phyloP scores from a whole-genome alignment of 306 rosid species.

The Begonia loranthoides region DNA sequence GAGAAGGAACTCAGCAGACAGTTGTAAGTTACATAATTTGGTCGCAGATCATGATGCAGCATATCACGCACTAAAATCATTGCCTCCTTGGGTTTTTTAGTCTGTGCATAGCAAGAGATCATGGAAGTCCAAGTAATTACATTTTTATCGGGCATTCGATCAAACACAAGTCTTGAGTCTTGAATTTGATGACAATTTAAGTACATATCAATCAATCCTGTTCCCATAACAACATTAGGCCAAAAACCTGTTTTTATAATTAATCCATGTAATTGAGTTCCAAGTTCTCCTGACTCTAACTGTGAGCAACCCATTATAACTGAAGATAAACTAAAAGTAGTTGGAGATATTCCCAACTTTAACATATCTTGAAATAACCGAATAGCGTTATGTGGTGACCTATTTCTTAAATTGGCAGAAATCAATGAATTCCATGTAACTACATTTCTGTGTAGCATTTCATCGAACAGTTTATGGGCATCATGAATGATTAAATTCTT shows the following conservation, averaged over 20 bases:
- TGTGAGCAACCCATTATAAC: conserved; percentile 29
- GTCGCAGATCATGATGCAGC: conserved; percentile 19
- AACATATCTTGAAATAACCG: conserved; percentile 18
- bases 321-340: conserved; percentile 23
- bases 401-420: conserved; percentile 17
- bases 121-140: conserved; percentile 38
- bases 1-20: conserved; percentile 31
- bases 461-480: conserved; percentile 28
- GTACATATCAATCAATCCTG: conserved; percentile 29
- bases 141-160: conserved; percentile 23
- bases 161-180: conserved; percentile 23
- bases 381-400: conserved; percentile 12
- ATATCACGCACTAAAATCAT: conserved; percentile 27
- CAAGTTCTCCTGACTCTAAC: conserved; percentile 19
- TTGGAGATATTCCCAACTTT: conserved; percentile 20
- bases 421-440: conserved; percentile 27
- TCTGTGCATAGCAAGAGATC: conserved; percentile 24
- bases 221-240: conserved; percentile 25
- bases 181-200: conserved; percentile 18
- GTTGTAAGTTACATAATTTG: conserved; percentile 27
- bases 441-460: conserved; percentile 20
- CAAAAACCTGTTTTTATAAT: conserved; percentile 21
- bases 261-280: conserved; percentile 32
- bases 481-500: conserved; percentile 11
- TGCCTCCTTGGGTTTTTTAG: conserved; percentile 19